Conservation (phyloP, 441 rosid species). For the Populus tomentosa region DNA sequence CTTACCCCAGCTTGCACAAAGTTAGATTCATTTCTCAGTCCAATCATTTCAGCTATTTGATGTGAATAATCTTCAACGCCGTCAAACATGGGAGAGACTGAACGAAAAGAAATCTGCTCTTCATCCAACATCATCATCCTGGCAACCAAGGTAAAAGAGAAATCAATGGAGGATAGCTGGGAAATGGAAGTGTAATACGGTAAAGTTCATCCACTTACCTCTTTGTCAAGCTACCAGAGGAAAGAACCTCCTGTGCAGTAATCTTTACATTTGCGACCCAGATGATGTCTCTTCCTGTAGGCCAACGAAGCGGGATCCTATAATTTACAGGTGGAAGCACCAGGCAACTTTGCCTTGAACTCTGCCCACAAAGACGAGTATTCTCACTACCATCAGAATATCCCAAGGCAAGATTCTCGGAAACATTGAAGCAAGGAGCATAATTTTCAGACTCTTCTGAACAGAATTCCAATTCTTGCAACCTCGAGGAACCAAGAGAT, state of each 20-base stretch:
- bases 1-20: slow-evolving; percentile 90
- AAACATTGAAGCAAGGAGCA: slow-evolving; percentile 81
- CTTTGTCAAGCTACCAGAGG: slow-evolving; percentile 93
- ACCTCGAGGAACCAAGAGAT: slow-evolving; percentile 68
- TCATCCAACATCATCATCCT: slow-evolving; percentile 99
- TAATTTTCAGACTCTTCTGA: slow-evolving; percentile 56
- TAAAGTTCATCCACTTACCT: slow-evolving; percentile 42
- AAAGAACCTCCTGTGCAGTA: slow-evolving; percentile 86
- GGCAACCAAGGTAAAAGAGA: slow-evolving; percentile 17
- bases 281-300: slow-evolving; percentile 89
- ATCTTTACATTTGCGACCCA: slow-evolving; percentile 91
- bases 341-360: slow-evolving; percentile 56
- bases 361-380: slow-evolving; percentile 63
- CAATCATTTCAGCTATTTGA: slow-evolving; percentile 97
- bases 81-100: slow-evolving; percentile 82
- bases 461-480: slow-evolving; percentile 79
- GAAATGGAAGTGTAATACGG: background rate
- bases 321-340: slow-evolving; percentile 72
- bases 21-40: slow-evolving; percentile 74
- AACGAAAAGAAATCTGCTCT: slow-evolving; percentile 93
- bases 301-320: slow-evolving; percentile 95
- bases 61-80: slow-evolving; percentile 97
- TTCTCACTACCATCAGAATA: slow-evolving; percentile 44
- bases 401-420: slow-evolving; percentile 61
- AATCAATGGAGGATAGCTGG: slow-evolving; percentile 1